Conservation (phyloP, 805 yeast genomes). For the Clavispora fructus region DNA sequence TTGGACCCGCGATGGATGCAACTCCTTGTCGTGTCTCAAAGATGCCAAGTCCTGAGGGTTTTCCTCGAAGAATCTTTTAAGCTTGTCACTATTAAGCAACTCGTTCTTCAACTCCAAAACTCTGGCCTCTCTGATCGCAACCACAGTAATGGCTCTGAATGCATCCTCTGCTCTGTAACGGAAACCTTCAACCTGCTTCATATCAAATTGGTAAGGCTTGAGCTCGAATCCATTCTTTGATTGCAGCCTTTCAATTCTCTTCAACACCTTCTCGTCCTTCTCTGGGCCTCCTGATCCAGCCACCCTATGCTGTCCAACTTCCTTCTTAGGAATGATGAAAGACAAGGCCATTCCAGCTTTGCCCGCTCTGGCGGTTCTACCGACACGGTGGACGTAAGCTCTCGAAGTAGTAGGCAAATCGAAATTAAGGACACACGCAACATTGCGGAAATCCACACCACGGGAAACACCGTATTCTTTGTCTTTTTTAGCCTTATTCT, state of each 20-base stretch:
- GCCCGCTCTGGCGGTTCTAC: conserved; percentile 97
- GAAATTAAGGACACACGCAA: conserved; percentile 93
- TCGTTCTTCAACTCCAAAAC: conserved; percentile 84
- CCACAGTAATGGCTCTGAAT: conserved; percentile 86
- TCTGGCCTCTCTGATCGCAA: conserved; percentile 89
- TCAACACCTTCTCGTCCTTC: conserved; percentile 81
- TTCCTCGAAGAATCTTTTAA: conserved; percentile 93
- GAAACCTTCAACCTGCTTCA: conserved; percentile 89
- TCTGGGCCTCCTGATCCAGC: conserved; percentile 68
- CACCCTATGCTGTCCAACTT: conserved; percentile 83
- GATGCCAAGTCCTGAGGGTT: conserved; percentile 90
- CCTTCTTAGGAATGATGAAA: conserved; percentile 78
- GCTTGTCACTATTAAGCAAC: conserved; percentile 78
- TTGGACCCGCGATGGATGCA: conserved; percentile 79
- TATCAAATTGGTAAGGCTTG: conserved; percentile 85
- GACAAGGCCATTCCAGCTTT: conserved; percentile 92
- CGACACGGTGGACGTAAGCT: conserved; percentile 88
- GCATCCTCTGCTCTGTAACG: conserved; percentile 97
- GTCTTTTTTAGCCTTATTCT: conserved; percentile 41
- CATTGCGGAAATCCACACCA: conserved; percentile 94
- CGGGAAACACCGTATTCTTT: conserved; percentile 91
- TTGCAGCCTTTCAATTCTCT: conserved; percentile 73
- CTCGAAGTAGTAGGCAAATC: conserved; percentile 88
- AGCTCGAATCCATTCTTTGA: conserved; percentile 65
- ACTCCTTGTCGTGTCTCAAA: conserved; percentile 86